Base-by-base conservation (phyloP, 2,329 filamentous ascomycete genomes). In the Neofusicoccum parvum region DNA sequence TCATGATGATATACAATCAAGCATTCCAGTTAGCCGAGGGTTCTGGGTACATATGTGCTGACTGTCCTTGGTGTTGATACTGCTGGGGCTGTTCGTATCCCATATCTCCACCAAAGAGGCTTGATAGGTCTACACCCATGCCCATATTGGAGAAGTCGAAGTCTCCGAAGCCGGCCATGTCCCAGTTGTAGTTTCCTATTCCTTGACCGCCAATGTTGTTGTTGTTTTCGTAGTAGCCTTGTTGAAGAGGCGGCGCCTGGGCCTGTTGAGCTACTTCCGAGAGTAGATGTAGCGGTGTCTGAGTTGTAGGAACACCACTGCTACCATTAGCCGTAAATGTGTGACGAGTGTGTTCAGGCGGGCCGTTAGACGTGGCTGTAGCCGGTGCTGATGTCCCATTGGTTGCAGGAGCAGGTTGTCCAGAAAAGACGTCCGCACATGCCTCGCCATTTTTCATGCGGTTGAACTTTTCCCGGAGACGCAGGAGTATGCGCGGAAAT, bases 391-490 rank as follows among this genome's bases (percentile, higher is more conserved):
- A 46, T n/a, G 39, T 15, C 15, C 54, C 54, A 5, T 32, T 46
- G 27, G 54, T 10, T 9, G 50, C 17, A 39, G 50, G 23, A n/a
- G 10, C 37, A 5, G 53, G 37, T 15, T 45, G 54, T 17, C 54
- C 54, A 34, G 54, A 45, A 14, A 59, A 59, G n/a, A 59, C 39
- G 12, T 59, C 54, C 15, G 32, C 32, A 10, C 41, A 17, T 2
- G 70, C 62, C n/a, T 75, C 78, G 7, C 81, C 80, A 68, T 82
- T 80, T 69, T 78, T 77, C 70, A 79, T 77, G 58, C 75, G 72
- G 36, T 71, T 72, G 67, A 83, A 82, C 69, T 80, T 81, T 56
- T 82, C 80, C 43, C 78, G 75, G 4, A 83, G 72, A 12, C 81
- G 74, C 43, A 78, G 75, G 34, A 82, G 76, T 32, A 84, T 82